Percentiles rank a stretch among this genome's conserved stretches.
Evolutionary conservation across 2,329 filamentous ascomycete species (phyloP).

Genomic region (Aureobasidium sp.): DNA sequence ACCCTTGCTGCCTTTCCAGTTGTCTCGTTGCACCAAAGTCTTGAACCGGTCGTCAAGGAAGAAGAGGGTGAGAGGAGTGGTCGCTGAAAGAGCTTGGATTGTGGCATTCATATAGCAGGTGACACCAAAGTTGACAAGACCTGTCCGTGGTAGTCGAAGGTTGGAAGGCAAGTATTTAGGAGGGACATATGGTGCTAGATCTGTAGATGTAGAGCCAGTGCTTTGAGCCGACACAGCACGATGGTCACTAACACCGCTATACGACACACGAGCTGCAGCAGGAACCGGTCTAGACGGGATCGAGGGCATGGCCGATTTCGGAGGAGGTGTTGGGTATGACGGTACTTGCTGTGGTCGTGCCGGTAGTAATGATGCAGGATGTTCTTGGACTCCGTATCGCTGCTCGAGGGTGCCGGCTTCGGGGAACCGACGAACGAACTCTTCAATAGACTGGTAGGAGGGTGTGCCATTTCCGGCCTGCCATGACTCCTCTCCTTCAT

Average conservation of each 20-base stretch:
- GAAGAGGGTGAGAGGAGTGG: constrained; percentile 54
- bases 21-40: constrained; percentile 50
- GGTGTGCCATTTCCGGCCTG: constrained; percentile 32
- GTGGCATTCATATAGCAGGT: constrained; percentile 93
- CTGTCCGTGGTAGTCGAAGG: constrained; percentile 54
- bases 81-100: constrained; percentile 74
- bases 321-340: constrained; percentile 27
- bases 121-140: constrained; percentile 71
- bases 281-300: constrained; percentile 54
- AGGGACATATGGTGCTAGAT: constrained; percentile 40
- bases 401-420: constrained; percentile 55
- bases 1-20: constrained; percentile 60
- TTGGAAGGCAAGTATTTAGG: constrained; percentile 39
- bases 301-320: constrained; percentile 40
- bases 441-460: constrained; percentile 67
- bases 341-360: constrained; percentile 23
- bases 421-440: constrained; percentile 77
- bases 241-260: constrained; percentile 67
- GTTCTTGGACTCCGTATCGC: constrained; percentile 36
- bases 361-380: constrained; percentile 28
- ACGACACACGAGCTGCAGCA: constrained; percentile 57
- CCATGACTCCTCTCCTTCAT: constrained; percentile 27
- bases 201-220: constrained; percentile 26
- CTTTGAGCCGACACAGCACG: constrained; percentile 32
- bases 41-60: constrained; percentile 59